A percentile compares a stretch with the other conserved stretches of the same genome.
Evolutionary conservation across 192 early-diverging fungal species (phyloP).

Genomic region (Phlyctochytrium arcticum): DNA sequence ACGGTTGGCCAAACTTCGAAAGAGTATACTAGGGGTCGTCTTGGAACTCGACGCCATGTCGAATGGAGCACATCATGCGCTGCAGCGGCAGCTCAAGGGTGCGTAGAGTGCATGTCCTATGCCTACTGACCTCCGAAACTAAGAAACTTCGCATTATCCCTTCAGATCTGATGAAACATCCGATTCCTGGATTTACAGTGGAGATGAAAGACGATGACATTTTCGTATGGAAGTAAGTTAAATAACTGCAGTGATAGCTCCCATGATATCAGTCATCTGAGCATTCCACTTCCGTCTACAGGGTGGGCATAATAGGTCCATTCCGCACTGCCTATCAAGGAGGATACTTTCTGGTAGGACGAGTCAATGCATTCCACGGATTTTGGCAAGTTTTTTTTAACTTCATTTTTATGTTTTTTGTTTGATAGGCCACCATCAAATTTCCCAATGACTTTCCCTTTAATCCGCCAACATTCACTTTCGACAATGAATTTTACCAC

Average conservation of each 20-base stretch:
- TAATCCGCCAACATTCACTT: constrained; percentile 53
- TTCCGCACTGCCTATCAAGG: constrained; percentile 50
- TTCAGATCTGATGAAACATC: constrained; percentile 45
- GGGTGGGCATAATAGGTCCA: constrained; percentile 57
- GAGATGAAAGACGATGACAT: constrained; percentile 51
- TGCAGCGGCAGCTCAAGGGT: constrained; percentile 48
- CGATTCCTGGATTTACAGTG: constrained; percentile 51
- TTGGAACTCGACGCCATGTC: not conserved
- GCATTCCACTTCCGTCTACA: too few species aligned
- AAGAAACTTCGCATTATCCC: not conserved
- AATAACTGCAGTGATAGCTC: not conserved
- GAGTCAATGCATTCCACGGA: not conserved
- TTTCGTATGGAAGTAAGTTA: constrained; percentile 48
- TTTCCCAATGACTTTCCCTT: constrained; percentile 58
- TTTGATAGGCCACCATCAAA: constrained; percentile 46
- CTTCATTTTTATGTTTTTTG: too few species aligned
- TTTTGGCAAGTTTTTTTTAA: not conserved
- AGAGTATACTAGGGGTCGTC: too few species aligned
- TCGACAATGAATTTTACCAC: constrained; percentile 49
- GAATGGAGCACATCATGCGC: constrained; percentile 23
- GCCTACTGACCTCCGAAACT: not conserved
- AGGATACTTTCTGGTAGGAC: constrained; percentile 50
- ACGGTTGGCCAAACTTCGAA: too few species aligned
- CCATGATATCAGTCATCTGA: too few species aligned
- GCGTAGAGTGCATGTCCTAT: not conserved